A percentile compares a stretch with the other conserved stretches of the same genome.
Conservation (phyloP, 441 rosid species). For the Adansonia rubrostipa region DNA sequence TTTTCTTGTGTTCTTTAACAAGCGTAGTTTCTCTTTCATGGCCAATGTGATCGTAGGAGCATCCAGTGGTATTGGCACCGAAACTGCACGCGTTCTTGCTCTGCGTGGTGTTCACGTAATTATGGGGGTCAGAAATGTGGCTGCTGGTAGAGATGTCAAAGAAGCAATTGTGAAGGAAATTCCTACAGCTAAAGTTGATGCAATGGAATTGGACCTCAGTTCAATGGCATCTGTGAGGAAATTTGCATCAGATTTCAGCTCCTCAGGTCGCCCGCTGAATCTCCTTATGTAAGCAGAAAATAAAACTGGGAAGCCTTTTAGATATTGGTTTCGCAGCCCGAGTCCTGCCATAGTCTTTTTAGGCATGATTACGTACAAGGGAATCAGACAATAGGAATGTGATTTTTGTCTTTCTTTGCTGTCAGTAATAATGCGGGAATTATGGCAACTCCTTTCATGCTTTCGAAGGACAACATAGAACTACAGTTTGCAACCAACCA, state of each 20-base stretch:
- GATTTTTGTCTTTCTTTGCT: constrained; percentile 4
- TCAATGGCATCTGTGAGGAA: constrained; percentile 46
- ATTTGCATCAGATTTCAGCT: constrained; percentile 42
- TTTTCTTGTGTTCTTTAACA: background rate
- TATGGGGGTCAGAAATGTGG: constrained; percentile 48
- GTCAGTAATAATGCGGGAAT: constrained; percentile 48
- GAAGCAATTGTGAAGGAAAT: constrained; percentile 43
- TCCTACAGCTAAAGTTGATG: constrained; percentile 45
- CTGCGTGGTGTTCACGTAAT: constrained; percentile 49
- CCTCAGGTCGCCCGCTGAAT: constrained; percentile 42
- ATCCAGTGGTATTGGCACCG: constrained; percentile 48
- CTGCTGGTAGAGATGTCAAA: constrained; percentile 40
- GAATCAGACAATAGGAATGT: background rate
- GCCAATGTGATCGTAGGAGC: constrained; percentile 35
- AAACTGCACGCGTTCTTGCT: constrained; percentile 52
- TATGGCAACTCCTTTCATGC: constrained; percentile 34
- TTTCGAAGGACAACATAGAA: constrained; percentile 43
- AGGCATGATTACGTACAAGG: background rate
- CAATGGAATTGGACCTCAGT: constrained; percentile 52
- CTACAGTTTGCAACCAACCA: constrained; percentile 51
- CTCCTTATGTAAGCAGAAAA: constrained; percentile 43
- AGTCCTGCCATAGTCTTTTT: background rate
- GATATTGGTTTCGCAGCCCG: background rate
- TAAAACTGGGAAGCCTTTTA: background rate
- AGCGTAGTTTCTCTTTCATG: background rate